These are phyloP conservation scores for Fusarium burgessii DNA, from an alignment of 2,329 filamentous ascomycete species.

Conservation along the genomic window DNA sequence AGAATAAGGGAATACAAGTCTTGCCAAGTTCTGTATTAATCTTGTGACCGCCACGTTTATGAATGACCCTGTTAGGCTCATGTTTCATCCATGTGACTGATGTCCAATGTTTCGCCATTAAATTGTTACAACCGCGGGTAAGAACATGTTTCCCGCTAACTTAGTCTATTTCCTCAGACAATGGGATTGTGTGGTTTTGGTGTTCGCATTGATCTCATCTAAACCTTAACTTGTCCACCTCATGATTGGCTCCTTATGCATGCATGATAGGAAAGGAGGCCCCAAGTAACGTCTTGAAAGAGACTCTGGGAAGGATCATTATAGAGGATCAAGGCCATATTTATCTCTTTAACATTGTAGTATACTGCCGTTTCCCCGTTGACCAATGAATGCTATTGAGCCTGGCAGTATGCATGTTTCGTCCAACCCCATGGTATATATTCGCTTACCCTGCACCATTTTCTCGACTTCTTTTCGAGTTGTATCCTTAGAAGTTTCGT, in stretches of 20 bases:
- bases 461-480: background rate
- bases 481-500: background rate
- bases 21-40: background rate
- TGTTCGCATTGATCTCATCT: too few relatives aligned
- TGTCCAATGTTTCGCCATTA: conserved; percentile 12
- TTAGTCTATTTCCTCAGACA: background rate
- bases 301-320: background rate
- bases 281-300: too few relatives aligned
- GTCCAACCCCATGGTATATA: background rate
- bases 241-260: background rate
- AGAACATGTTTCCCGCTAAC: background rate
- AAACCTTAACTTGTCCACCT: background rate
- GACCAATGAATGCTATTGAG: too few relatives aligned
- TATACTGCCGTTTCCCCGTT: too few relatives aligned
- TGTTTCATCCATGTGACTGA: conserved; percentile 21
- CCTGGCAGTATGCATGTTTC: too few relatives aligned
- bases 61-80: conserved; percentile 3
- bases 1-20: background rate
- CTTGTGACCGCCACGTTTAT: conserved; percentile 18
- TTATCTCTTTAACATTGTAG: too few relatives aligned
- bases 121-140: background rate
- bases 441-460: background rate
- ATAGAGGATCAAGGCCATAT: background rate
- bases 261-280: background rate
- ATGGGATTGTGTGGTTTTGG: background rate